Conservation (phyloP, 495 filamentous ascomycete species). For the Glarea lozoyensis region DNA sequence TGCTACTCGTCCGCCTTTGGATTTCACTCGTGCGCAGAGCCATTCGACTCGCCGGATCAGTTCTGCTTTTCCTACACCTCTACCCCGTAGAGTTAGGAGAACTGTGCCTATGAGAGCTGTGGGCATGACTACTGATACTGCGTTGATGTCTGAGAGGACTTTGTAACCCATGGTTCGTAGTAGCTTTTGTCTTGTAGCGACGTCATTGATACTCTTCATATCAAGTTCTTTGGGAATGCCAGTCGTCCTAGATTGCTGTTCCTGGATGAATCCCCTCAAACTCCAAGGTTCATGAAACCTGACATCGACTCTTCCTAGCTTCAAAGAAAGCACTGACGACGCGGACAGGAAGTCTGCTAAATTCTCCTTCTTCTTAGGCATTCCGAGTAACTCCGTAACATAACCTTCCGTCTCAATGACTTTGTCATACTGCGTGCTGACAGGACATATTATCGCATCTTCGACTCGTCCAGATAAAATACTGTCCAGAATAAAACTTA, state of each 20-base stretch:
- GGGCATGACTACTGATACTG: conserved; percentile 95
- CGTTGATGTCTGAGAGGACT: conserved; percentile 88
- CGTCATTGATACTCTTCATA: conserved; percentile 33
- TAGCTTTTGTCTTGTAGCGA: conserved; percentile 46
- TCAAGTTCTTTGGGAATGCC: conserved; percentile 28
- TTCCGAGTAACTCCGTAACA: conserved; percentile 84
- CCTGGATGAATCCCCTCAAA: conserved; percentile 64
- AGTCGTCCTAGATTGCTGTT: conserved; percentile 51
- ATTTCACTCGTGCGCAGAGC: conserved; percentile 73
- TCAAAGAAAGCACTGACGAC: conserved; percentile 80
- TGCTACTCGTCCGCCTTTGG: conserved; percentile 82
- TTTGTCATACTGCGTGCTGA: conserved; percentile 97
- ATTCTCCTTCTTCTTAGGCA: conserved; percentile 92
- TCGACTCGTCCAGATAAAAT: conserved; percentile 79
- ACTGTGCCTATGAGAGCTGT: conserved; percentile 93
- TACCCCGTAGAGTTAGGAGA: conserved; percentile 79
- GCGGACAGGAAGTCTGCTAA: conserved; percentile 78
- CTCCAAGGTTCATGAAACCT: conserved; percentile 96
- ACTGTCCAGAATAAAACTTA: conserved; percentile 86
- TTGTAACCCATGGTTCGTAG: conserved; percentile 81
- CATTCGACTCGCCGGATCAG: conserved; percentile 82
- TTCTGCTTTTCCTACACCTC: conserved; percentile 82
- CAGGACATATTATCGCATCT: conserved; percentile 87
- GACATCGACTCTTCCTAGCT: conserved; percentile 86
- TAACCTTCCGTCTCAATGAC: conserved; percentile 97